Conservation (phyloP, 805 yeast genomes). For the Pichia eremophila region DNA sequence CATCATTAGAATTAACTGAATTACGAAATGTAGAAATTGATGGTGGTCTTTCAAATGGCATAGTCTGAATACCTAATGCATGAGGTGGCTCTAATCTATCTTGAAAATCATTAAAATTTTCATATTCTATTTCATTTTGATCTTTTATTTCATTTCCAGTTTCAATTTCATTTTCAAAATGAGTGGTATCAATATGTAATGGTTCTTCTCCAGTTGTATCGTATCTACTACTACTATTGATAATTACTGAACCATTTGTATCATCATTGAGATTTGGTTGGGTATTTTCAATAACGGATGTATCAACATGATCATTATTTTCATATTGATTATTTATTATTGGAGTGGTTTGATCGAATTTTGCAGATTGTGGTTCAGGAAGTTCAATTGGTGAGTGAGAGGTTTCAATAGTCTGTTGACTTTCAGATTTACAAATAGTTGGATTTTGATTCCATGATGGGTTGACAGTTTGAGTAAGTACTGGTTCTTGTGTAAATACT, state of each 20-base stretch:
- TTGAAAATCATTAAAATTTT: not conserved
- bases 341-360: slow-evolving; percentile 5
- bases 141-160: not conserved
- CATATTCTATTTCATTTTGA: not conserved
- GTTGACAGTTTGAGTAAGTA: not conserved
- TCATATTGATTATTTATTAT: not conserved
- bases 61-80: not conserved
- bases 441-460: slow-evolving; percentile 5
- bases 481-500: slow-evolving; percentile 4
- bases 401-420: slow-evolving; percentile 5
- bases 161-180: not conserved
- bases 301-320: too few species aligned
- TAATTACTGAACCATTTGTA: not conserved
- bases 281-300: too few species aligned
- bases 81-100: not conserved
- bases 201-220: slow-evolving; percentile 1
- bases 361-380: slow-evolving; percentile 10
- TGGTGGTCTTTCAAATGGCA: not conserved
- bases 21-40: not conserved
- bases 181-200: not conserved
- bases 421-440: not conserved
- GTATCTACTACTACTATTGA: slow-evolving; percentile 3
- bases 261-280: slow-evolving; percentile 1
- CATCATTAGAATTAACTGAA: not conserved
- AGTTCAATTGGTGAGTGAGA: slow-evolving; percentile 3